Evolutionary conservation across 495 filamentous ascomycete genomes (phyloP).

Genomic region (Neurospora africana): DNA sequence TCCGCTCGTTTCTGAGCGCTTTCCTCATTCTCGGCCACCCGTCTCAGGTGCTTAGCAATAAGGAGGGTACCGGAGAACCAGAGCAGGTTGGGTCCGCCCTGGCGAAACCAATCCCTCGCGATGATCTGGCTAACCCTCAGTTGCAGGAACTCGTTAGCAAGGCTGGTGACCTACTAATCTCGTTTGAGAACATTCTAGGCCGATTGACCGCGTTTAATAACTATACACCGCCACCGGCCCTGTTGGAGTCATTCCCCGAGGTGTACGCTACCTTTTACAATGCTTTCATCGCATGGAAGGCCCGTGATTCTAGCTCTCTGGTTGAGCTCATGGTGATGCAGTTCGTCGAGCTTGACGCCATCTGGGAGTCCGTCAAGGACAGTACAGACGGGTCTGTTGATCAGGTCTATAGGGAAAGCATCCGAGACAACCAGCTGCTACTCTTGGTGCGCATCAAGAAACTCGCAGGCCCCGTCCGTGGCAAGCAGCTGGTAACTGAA

Average conservation of each 20-base stretch:
- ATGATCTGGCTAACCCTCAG: conserved; percentile 46
- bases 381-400: conserved; percentile 76
- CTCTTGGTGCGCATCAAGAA: conserved; percentile 82
- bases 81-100: conserved; percentile 52
- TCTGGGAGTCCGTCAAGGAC: conserved; percentile 93
- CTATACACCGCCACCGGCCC: conserved; percentile 47
- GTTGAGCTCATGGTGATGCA: conserved; percentile 93
- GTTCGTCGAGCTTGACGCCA: conserved; percentile 89
- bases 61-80: conserved; percentile 58
- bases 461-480: conserved; percentile 71
- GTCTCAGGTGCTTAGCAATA: conserved; percentile 74
- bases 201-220: conserved; percentile 41
- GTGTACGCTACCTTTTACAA: conserved; percentile 76
- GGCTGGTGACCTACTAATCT: conserved; percentile 71
- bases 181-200: conserved; percentile 68
- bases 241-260: conserved; percentile 52
- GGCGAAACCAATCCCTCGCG: conserved; percentile 35
- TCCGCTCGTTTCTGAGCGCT: conserved; percentile 83
- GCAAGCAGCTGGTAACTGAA: conserved; percentile 69
- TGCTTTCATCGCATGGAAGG: conserved; percentile 92
- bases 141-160: conserved; percentile 75
- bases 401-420: conserved; percentile 83
- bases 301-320: conserved; percentile 76
- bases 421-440: conserved; percentile 84
- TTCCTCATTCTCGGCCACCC: conserved; percentile 92